Conservation (phyloP, 768 basidiomycete species). For the Rhodotorula taiwanensis region DNA sequence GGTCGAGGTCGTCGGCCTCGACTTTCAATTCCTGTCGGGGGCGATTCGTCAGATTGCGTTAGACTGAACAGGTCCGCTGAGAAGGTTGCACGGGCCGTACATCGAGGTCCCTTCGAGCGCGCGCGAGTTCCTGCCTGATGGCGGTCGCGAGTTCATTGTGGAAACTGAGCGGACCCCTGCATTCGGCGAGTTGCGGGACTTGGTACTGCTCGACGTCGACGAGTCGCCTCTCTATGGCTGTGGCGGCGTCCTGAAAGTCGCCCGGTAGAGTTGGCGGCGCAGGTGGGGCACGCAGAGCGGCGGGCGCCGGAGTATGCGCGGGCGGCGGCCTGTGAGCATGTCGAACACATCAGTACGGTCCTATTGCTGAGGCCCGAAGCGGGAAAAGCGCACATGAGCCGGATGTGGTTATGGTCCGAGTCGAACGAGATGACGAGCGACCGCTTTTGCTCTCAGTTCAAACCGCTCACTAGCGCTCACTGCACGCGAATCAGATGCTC, state of each 20-base stretch:
- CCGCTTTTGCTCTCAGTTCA: no score
- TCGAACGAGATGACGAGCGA: no score
- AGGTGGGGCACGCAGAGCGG: not conserved
- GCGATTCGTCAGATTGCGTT: slow-evolving; percentile 18
- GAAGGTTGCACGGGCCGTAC: slow-evolving; percentile 44
- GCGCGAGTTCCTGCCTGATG: slow-evolving; percentile 66
- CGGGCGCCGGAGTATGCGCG: slow-evolving; percentile 21
- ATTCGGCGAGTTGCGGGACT: slow-evolving; percentile 64
- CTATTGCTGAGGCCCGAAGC: no score
- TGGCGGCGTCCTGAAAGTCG: slow-evolving; percentile 1
- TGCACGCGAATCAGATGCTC: no score
- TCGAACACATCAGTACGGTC: no score
- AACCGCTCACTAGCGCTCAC: no score
- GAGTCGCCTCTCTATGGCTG: slow-evolving; percentile 52
- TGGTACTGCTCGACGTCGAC: slow-evolving; percentile 63
- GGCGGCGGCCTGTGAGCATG: slow-evolving; percentile 21
- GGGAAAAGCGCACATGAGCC: no score
- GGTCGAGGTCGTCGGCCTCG: slow-evolving; percentile 62
- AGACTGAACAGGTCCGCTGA: not conserved
- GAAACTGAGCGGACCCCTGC: slow-evolving; percentile 59
- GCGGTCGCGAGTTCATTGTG: slow-evolving; percentile 72
- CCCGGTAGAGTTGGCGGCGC: slow-evolving; percentile 14
- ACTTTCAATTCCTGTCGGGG: slow-evolving; percentile 59
- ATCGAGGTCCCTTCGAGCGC: slow-evolving; percentile 61
- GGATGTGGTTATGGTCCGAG: no score